Conservation (phyloP, 2,329 filamentous ascomycete species). For the Neonectria sp. region DNA sequence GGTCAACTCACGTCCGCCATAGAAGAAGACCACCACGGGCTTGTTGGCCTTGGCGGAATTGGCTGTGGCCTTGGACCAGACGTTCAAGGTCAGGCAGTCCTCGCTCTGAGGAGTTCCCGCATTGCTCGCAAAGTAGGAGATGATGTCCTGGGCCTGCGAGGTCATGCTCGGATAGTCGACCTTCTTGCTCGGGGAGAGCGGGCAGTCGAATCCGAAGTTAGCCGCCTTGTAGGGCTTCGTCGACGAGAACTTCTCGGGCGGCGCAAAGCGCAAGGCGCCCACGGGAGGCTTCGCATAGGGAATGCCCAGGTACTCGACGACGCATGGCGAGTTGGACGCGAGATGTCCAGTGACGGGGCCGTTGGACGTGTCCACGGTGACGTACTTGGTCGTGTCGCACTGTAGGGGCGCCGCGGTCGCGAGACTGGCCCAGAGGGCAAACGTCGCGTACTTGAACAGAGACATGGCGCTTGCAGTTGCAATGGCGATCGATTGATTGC, state of each 20-base stretch:
- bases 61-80: slow-evolving; percentile 40
- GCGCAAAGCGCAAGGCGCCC: slow-evolving; percentile 54
- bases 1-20: slow-evolving; percentile 37
- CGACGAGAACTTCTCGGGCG: slow-evolving; percentile 49
- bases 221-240: slow-evolving; percentile 27
- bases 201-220: slow-evolving; percentile 40
- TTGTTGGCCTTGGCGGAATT: slow-evolving; percentile 35
- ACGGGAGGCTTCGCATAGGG: slow-evolving; percentile 57
- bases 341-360: slow-evolving; percentile 54
- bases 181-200: slow-evolving; percentile 32
- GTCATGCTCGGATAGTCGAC: slow-evolving; percentile 40
- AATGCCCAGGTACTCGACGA: slow-evolving; percentile 58
- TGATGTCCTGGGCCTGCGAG: slow-evolving; percentile 38
- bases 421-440: slow-evolving; percentile 32
- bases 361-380: slow-evolving; percentile 51
- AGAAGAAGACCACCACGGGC: slow-evolving; percentile 43
- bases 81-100: slow-evolving; percentile 42
- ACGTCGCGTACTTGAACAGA: slow-evolving; percentile 4
- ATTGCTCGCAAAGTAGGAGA: slow-evolving; percentile 39
- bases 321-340: slow-evolving; percentile 46
- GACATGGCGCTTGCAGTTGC: slow-evolving; percentile 20
- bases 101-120: slow-evolving; percentile 39
- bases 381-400: slow-evolving; percentile 33
- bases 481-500: background rate
- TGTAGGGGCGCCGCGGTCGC: slow-evolving; percentile 25